A percentile compares a stretch with the other conserved stretches of the same genome.
Evolutionary conservation across 768 basidiomycete genomes (phyloP).

Genomic region (Hericium rajendrae): DNA sequence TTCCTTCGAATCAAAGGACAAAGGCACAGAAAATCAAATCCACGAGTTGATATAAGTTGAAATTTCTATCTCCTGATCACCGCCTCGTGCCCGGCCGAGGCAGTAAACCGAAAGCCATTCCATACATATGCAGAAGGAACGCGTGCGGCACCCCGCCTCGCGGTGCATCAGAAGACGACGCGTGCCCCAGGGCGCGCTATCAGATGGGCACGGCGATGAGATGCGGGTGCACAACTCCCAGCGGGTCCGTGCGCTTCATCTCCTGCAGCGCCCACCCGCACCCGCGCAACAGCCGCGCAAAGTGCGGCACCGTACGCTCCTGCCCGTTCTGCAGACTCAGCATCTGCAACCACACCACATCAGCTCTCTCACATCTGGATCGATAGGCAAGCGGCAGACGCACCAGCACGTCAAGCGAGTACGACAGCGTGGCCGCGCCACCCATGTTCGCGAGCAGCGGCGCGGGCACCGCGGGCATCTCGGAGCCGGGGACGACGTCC

Average conservation of each 20-base stretch:
- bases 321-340: constrained; percentile 28
- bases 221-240: not conserved
- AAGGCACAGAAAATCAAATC: too few relatives aligned
- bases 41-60: too few relatives aligned
- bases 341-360: too few relatives aligned
- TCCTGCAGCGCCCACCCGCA: constrained; percentile 26
- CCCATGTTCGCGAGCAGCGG: constrained; percentile 1
- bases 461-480: not conserved
- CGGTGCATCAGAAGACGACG: too few relatives aligned
- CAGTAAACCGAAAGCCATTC: too few relatives aligned
- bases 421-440: not conserved
- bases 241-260: not conserved
- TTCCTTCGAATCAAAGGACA: too few relatives aligned
- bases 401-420: not conserved
- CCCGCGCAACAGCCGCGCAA: constrained; percentile 18
- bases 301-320: constrained; percentile 29
- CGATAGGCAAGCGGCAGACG: too few relatives aligned
- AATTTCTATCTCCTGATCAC: too few relatives aligned
- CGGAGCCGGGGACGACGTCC: not conserved
- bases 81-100: too few relatives aligned
- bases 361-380: too few relatives aligned
- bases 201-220: not conserved
- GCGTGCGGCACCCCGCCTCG: too few relatives aligned
- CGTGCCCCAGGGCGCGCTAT: not conserved
- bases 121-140: too few relatives aligned